Conservation (phyloP, 108 stramenopile genomes). For the Fragilaria crotonensis region DNA sequence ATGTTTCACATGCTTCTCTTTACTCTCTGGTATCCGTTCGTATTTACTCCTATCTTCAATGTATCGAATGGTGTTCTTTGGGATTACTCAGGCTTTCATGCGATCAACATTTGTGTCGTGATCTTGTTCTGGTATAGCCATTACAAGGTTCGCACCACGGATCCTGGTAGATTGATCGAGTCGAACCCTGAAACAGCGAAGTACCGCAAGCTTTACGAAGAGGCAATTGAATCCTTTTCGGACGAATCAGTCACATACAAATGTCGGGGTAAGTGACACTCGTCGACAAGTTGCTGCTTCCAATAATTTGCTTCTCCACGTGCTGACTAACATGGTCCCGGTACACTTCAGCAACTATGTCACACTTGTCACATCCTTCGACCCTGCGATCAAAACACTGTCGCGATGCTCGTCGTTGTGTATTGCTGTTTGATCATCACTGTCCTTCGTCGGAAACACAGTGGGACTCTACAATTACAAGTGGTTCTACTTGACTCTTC, state of each 20-base stretch:
- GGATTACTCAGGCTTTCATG: constrained; percentile 47
- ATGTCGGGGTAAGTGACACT: neutral
- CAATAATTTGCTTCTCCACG: neutral
- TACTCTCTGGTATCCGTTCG: constrained; percentile 41
- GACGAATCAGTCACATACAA: constrained; percentile 28
- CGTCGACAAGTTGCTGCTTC: neutral
- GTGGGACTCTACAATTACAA: constrained; percentile 94
- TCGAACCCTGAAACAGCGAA: constrained; percentile 29
- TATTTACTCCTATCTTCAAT: constrained; percentile 30
- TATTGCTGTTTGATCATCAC: constrained; percentile 96
- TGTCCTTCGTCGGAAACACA: constrained; percentile 94
- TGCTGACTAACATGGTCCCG: neutral
- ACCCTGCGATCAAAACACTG: constrained; percentile 95
- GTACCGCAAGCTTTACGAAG: constrained; percentile 63
- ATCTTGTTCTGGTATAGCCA: constrained; percentile 54
- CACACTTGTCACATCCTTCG: constrained; percentile 91
- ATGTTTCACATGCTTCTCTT: constrained; percentile 33
- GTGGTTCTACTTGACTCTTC: constrained; percentile 83
- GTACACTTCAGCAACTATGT: constrained; percentile 58
- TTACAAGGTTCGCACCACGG: constrained; percentile 46
- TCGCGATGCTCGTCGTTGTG: constrained; percentile 77
- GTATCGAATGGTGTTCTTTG: constrained; percentile 42
- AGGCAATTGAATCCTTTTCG: constrained; percentile 60
- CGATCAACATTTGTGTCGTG: constrained; percentile 38
- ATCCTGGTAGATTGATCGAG: constrained; percentile 59